Evolutionary conservation across 148 eudicot genomes (phyloP).

Genomic region (Rhododendron ovatum): DNA sequence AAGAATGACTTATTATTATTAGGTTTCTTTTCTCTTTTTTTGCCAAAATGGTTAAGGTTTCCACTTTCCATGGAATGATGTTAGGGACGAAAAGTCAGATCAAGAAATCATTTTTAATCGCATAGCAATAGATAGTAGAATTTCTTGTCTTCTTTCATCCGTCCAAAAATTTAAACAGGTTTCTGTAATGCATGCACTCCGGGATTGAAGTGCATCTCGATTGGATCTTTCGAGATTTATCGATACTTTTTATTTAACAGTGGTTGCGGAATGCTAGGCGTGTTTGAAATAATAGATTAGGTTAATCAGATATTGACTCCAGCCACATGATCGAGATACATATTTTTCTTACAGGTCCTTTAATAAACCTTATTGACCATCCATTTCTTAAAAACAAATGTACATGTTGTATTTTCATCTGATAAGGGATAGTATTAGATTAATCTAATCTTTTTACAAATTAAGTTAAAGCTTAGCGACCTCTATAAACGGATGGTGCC

Average conservation of each 20-base stretch:
- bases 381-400: background rate
- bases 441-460: background rate
- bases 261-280: background rate
- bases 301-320: background rate
- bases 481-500: background rate
- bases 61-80: background rate
- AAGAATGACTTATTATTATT: background rate
- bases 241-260: background rate
- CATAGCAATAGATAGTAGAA: too few species aligned
- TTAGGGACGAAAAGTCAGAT: background rate
- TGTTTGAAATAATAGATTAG: background rate
- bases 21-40: background rate
- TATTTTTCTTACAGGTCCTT: background rate
- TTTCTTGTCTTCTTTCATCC: too few species aligned
- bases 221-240: background rate
- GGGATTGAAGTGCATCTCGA: background rate
- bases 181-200: too few species aligned
- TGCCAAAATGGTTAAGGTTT: background rate
- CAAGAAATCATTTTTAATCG: background rate
- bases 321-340: background rate
- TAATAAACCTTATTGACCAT: background rate
- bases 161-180: too few species aligned
- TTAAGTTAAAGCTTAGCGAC: background rate
- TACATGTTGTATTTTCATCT: background rate
- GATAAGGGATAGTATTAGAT: background rate